Evolutionary conservation across 441 rosid species (phyloP).

Genomic region (Pelargonium myrrhifolium): DNA sequence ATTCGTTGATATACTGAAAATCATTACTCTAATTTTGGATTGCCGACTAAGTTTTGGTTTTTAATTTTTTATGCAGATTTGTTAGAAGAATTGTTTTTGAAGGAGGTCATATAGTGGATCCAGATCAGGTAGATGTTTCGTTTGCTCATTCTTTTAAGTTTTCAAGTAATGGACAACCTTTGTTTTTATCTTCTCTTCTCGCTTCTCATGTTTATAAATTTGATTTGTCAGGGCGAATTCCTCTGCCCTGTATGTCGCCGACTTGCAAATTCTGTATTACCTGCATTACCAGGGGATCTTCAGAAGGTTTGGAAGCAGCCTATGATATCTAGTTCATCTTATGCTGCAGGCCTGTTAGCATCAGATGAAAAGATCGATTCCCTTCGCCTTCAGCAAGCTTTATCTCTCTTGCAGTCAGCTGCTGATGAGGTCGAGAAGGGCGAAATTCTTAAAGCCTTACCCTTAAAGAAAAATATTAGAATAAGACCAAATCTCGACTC

Average conservation of each 20-base stretch:
- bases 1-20: not conserved
- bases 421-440: conserved; percentile 49
- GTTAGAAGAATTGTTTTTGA: conserved; percentile 67
- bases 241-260: conserved; percentile 97
- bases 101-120: conserved; percentile 83
- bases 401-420: conserved; percentile 55
- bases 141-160: conserved; percentile 7
- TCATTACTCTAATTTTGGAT: not conserved
- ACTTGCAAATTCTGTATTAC: conserved; percentile 78
- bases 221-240: conserved; percentile 77
- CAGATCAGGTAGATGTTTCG: conserved; percentile 50
- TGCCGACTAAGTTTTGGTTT: not conserved
- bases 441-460: conserved; percentile 39
- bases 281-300: conserved; percentile 49
- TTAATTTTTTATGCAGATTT: conserved; percentile 36
- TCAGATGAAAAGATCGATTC: conserved; percentile 28
- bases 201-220: conserved; percentile 16
- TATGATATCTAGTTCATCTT: conserved; percentile 26
- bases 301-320: conserved; percentile 49
- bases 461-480: conserved; percentile 36
- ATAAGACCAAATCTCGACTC: conserved; percentile 45
- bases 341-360: conserved; percentile 20
- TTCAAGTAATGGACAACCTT: conserved; percentile 1
- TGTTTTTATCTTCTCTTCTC: conserved; percentile 14
- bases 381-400: conserved; percentile 51